phyloP scores from a whole-genome alignment of 805 yeast species.

The Suhomyces vadensis region DNA sequence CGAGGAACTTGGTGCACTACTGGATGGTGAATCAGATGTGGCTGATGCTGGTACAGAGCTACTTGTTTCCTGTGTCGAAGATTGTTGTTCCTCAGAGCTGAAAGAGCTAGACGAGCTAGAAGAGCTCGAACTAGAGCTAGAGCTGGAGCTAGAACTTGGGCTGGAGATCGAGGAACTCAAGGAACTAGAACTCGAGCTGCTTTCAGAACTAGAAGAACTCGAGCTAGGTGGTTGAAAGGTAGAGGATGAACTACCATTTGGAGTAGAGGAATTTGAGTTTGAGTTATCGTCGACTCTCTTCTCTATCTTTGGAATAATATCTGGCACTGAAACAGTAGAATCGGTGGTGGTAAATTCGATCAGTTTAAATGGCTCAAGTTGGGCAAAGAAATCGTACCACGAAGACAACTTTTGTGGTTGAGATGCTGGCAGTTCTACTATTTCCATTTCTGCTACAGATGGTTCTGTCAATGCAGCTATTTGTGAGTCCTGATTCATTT shows the following conservation, averaged over 20 bases:
- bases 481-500: background rate
- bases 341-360: background rate
- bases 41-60: slow-evolving; percentile 3
- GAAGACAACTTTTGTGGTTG: background rate
- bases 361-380: background rate
- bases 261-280: background rate
- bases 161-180: background rate
- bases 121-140: background rate
- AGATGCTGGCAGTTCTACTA: background rate
- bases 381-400: background rate
- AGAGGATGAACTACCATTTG: background rate
- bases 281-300: background rate
- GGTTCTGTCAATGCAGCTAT: background rate
- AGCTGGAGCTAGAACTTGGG: background rate
- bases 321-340: background rate
- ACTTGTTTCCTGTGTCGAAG: background rate
- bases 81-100: background rate
- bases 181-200: background rate
- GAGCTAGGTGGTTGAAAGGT: background rate
- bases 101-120: background rate
- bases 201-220: background rate
- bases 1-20: background rate
- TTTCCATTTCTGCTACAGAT: background rate
- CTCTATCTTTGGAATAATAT: background rate
- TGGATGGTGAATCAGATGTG: background rate